These are phyloP conservation scores for Westerdykella sp. DNA, from an alignment of 2,329 filamentous ascomycete species.

Conservation along the genomic window DNA sequence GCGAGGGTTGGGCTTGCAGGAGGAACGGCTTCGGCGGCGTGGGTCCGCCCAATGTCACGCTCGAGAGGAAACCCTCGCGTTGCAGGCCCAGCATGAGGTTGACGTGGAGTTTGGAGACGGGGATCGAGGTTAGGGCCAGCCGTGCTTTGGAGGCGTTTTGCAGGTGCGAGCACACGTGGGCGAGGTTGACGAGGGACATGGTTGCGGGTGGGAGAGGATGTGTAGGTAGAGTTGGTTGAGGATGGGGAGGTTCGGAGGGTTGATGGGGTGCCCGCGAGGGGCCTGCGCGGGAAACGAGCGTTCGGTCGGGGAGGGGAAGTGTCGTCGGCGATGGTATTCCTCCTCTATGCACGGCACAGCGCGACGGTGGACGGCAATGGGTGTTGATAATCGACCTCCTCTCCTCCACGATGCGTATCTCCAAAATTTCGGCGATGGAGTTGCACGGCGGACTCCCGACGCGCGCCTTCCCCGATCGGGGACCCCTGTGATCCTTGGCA, in stretches of 20 bases:
- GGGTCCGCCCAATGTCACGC: constrained; percentile 67
- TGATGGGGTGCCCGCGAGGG: constrained; percentile 23
- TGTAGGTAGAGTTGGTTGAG: constrained; percentile 1
- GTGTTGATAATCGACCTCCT: background rate
- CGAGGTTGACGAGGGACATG: constrained; percentile 70
- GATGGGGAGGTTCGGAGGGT: background rate
- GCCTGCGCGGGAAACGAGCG: constrained; percentile 10
- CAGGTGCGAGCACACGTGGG: constrained; percentile 80
- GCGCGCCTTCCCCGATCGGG: background rate
- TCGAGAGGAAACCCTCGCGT: constrained; percentile 72
- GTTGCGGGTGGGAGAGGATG: constrained; percentile 8
- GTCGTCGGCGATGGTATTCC: background rate
- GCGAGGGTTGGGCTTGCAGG: constrained; percentile 25
- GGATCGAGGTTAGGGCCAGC: constrained; percentile 76
- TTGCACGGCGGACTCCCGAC: constrained; percentile 8
- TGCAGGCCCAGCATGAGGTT: constrained; percentile 69
- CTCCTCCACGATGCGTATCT: constrained; percentile 1
- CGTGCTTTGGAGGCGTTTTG: constrained; percentile 83
- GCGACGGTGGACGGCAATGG: constrained; percentile 17
- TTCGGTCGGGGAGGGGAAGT: constrained; percentile 6
- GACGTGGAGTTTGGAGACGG: constrained; percentile 75
- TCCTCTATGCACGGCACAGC: constrained; percentile 1
- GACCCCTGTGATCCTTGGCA: too few species aligned
- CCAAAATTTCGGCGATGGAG: constrained; percentile 23
- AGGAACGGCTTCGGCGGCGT: constrained; percentile 41